Base-by-base conservation (phyloP, 1,284 basidiomycete genomes). In the Singerocomus inundabilis region DNA sequence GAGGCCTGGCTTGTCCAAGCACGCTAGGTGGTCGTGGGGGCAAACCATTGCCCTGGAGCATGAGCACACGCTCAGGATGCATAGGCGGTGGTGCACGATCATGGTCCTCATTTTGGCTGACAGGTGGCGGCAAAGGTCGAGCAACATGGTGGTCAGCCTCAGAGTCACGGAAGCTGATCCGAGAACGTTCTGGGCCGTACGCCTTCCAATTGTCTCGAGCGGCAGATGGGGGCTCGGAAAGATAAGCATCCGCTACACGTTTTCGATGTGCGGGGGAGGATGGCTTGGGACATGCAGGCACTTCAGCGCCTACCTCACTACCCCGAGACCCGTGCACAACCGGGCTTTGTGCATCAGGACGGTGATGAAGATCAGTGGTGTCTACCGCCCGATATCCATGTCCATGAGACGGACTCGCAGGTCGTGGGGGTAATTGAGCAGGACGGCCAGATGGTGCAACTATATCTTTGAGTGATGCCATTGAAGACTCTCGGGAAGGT, bases 1-100 rank as follows among this genome's bases (percentile, higher is more conserved):
- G 41, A 32, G 61, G 15, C 30, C 51, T 50, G 2, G 44, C 40
- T 24, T 44, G 56, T 9, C 55, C 58, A 25, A 60, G 39, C 3
- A 26, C 30, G 15, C 58, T 56, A 1, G 43, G 49, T 2, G 64
- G 67, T 32, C 67, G 62, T 5, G 67, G 67, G 1, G 67, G 68
- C 5, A 66, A 51, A 7, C 57, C 57, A 3, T 64, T 65, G 18
- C 10, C 51, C 21, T 70, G 67, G 6, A 70, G 51, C 52, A 66
- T 53, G 6, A 65, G 50, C 11, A 57, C 68, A 10, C 67, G 67
- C 32, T 67, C 67, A 2, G 66, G 68, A 37, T 70, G 64, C 52
- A 67, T 67, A 6, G 51, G 31, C 1, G 46, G 65, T 10, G 44
- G 40, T 21, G 46, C 49, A 34, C 54, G 60, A 8, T 53, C 51